Evolutionary conservation across 495 filamentous ascomycete species (phyloP).

Genomic region (Poronia punctata): DNA sequence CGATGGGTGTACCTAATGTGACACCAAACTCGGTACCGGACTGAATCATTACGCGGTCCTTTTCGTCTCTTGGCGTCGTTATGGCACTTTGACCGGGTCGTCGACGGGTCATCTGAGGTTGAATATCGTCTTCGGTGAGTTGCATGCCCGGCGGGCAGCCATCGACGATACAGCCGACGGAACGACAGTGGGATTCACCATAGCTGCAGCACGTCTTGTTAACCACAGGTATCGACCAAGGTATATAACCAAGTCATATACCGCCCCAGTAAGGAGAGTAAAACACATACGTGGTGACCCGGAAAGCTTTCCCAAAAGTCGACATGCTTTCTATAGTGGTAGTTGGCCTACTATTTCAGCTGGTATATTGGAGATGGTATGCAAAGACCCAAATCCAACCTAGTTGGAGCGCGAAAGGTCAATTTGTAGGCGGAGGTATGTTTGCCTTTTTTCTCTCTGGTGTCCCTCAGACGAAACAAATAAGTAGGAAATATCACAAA

Average conservation of each 20-base stretch:
- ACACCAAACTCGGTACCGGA: constrained; percentile 90
- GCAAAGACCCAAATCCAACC: background rate
- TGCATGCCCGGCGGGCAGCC: constrained; percentile 84
- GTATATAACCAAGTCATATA: too few species aligned
- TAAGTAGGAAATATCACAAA: too few species aligned
- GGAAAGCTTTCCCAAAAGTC: constrained; percentile 81
- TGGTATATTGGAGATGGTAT: background rate
- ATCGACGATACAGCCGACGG: constrained; percentile 87
- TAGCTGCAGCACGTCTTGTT: constrained; percentile 46
- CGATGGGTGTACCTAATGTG: constrained; percentile 90
- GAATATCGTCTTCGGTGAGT: constrained; percentile 83
- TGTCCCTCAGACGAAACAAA: too few species aligned
- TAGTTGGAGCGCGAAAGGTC: background rate
- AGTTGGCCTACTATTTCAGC: background rate
- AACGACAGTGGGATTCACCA: constrained; percentile 85
- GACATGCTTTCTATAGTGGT: constrained; percentile 53
- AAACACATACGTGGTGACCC: constrained; percentile 70
- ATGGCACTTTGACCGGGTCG: constrained; percentile 86
- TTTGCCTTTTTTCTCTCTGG: too few species aligned
- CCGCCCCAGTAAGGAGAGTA: background rate
- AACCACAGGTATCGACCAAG: too few species aligned
- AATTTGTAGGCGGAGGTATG: too few species aligned
- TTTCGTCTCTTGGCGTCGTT: constrained; percentile 89
- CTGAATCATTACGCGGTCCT: constrained; percentile 86
- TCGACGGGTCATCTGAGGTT: constrained; percentile 87